Base-by-base conservation (phyloP, 202 grass and related monocot species). In the Panicum hallii region DNA sequence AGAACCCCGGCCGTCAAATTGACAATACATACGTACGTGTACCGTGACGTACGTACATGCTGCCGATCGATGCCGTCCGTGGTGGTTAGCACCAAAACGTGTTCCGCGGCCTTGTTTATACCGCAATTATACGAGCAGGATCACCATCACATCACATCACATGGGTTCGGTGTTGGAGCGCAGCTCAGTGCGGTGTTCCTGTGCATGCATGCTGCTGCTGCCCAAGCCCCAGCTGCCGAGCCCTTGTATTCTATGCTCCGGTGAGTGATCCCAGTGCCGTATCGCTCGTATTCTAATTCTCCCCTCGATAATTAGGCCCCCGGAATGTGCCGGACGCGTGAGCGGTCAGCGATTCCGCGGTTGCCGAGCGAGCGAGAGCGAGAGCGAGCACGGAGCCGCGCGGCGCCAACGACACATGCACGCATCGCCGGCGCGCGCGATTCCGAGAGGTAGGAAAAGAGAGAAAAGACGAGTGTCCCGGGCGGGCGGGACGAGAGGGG, bases 291-390 rank as follows among this genome's bases (percentile, higher is more conserved):
- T 30, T 50, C 12, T 38, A 49, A 14, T 15, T 49, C 20, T 2
- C 53, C 7, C 53, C 55, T 10, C 56, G 43, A 26, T 47, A 2
- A 42, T n/a, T 9, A 0, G 4, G 36, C 20, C 43, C 68, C 44
- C 41, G 0, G 50, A 42, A 72, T 72, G 69, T 72, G 70, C 23
- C 7, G 46, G 15, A 16, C 26, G 46, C 13, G 46, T 40, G 57
- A 26, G n/a, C 22, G 72, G 72, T 55, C 71, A 36, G 16, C 71
- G 71, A 50, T 53, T 73, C 47, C 71, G 71, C 49, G 72, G 72
- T 6, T 16, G 28, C 28, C 16, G n/a, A n/a, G n/a, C n/a, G n/a
- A n/a, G n/a, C n/a, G n/a, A n/a, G n/a, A n/a, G n/a, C n/a, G n/a
- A n/a, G n/a, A 7, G 67, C 42, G 8, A 22, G 56, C 56, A 6